Base-by-base conservation (phyloP, 2,329 filamentous ascomycete species). In the Aspergillus uvarum region DNA sequence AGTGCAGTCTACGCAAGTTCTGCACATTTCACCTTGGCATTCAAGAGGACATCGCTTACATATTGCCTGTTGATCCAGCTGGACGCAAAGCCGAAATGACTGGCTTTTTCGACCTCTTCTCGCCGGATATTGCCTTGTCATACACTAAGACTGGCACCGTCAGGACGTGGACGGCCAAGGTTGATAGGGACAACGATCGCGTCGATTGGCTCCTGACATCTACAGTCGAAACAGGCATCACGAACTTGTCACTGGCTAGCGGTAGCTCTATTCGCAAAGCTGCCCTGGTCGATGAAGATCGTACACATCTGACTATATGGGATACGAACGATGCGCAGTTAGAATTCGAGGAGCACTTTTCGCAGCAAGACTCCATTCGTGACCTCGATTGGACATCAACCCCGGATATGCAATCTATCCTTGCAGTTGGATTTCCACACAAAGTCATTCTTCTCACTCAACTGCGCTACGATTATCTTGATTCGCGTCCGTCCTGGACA, bases 311-410 rank as follows among this genome's bases (percentile, higher is more conserved):
- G 53, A 96, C 91, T 0, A 96, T 97, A 53, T 97, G 93, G 94
- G 93, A 96, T 70, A 90, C 91, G 11, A 86, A 89, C 63, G 90
- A 89, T 58, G 88, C 88, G 2, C 88, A 92, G 63, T 82, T 96
- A 5, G 93, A 97, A 73, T 92, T 91, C 70, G 85, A 90, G 62
- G 86, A 94, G 68, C 83, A 86, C 31, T 95, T 92, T 64, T 84
- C 89, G 64, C 82, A 83, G 12, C 84, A 89, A 61, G 89, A 95
- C 67, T 84, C 83, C 5, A 92, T 97, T 47, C 87, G 89, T 63
- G 93, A 96, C 74, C 84, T 97, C 12, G 92, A 96, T 74, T 97
- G 94, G 94, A 94, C 92, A 0, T 94, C 91, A 3, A 96, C 93
- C 0, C 92, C 92, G 0, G 91, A 96, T 72, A 87, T 87, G 52